phyloP scores from a whole-genome alignment of 352 stramenopile genomes.

The Phytophthora litchii region DNA sequence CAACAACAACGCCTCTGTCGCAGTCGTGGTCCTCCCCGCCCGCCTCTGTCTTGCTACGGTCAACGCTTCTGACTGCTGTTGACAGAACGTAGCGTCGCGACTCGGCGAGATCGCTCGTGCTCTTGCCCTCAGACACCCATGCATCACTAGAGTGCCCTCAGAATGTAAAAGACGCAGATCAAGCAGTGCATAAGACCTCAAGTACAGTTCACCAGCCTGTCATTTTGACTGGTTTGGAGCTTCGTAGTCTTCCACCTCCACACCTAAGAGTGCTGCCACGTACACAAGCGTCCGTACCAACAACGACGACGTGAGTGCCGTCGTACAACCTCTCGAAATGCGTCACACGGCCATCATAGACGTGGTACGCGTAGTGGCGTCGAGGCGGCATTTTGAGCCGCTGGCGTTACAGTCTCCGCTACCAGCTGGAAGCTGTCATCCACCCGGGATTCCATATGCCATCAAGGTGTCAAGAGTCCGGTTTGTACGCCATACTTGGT shows the following conservation, averaged over 20 bases:
- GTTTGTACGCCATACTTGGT: constrained; percentile 22
- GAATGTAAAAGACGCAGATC: constrained; percentile 26
- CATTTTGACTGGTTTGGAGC: constrained; percentile 12
- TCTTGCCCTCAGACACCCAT: constrained; percentile 25
- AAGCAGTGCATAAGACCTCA: constrained; percentile 20
- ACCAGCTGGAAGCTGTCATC: constrained; percentile 36
- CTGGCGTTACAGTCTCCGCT: constrained; percentile 9
- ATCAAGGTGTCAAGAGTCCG: constrained; percentile 30
- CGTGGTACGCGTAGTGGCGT: constrained; percentile 15
- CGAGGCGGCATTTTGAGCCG: constrained; percentile 1
- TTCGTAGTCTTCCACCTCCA: not conserved
- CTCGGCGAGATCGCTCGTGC: constrained; percentile 17
- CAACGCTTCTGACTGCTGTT: constrained; percentile 41
- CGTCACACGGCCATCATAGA: constrained; percentile 20
- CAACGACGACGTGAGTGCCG: constrained; percentile 3
- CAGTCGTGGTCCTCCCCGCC: constrained; percentile 27
- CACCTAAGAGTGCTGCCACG: not conserved
- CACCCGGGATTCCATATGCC: constrained; percentile 31
- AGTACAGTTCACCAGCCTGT: constrained; percentile 29
- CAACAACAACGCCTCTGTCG: constrained; percentile 5
- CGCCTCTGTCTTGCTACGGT: constrained; percentile 21
- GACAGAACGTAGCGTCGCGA: constrained; percentile 39
- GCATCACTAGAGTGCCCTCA: constrained; percentile 11
- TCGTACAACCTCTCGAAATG: constrained; percentile 22
- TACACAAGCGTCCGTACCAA: not conserved